Evolutionary conservation across 257 asterid species (phyloP).

Genomic region (Fraxinus cuspidata): DNA sequence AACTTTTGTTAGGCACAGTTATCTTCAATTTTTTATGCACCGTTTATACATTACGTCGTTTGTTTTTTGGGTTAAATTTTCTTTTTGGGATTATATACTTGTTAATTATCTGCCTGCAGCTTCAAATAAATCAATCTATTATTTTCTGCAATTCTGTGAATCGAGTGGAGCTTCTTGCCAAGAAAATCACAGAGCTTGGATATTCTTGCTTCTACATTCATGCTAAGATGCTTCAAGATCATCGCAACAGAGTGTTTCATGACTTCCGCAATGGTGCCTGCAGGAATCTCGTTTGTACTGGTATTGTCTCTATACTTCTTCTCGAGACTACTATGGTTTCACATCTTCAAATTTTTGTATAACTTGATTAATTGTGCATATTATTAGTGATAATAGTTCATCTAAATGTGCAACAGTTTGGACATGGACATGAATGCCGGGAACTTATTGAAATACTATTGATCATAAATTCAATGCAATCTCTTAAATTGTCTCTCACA

Average conservation of each 20-base stretch:
- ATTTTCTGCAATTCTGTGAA: conserved; percentile 42
- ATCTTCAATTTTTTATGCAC: background rate
- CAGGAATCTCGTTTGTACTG: conserved; percentile 43
- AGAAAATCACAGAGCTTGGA: conserved; percentile 44
- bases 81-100: background rate
- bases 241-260: conserved; percentile 41
- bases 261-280: conserved; percentile 46
- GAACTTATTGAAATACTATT: background rate
- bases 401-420: background rate
- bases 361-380: background rate
- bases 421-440: background rate
- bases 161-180: conserved; percentile 45
- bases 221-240: conserved; percentile 46
- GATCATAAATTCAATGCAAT: too few relatives aligned
- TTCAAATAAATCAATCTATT: conserved; percentile 41
- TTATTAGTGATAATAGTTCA: background rate
- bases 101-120: conserved; percentile 26
- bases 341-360: background rate
- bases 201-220: conserved; percentile 44
- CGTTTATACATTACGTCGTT: background rate
- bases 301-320: conserved; percentile 15
- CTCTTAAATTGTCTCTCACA: background rate
- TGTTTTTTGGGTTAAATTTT: background rate
- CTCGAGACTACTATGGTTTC: background rate
- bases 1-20: background rate